Evolutionary conservation across 1,139 yeast species (phyloP).

Genomic region (Geotrichum restrictum): DNA sequence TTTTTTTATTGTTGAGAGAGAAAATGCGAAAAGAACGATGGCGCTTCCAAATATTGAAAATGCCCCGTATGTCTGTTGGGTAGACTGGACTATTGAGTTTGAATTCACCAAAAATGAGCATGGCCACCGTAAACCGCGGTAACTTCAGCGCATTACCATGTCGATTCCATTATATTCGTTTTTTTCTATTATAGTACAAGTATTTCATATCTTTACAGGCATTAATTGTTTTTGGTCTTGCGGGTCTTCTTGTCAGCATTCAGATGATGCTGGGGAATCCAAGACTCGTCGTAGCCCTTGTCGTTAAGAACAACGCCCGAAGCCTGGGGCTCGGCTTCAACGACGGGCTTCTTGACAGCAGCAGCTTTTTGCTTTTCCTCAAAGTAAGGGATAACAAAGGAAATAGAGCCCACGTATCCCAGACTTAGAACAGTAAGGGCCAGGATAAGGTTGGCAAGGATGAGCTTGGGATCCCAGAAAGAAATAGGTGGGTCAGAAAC

Average conservation of each 20-base stretch:
- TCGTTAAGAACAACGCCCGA: slow-evolving; percentile 35
- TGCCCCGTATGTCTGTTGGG: too few relatives aligned
- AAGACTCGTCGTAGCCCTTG: slow-evolving; percentile 47
- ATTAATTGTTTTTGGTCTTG: slow-evolving; percentile 12
- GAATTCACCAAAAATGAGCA: too few relatives aligned
- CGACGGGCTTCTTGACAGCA: slow-evolving; percentile 13
- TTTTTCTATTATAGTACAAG: not conserved
- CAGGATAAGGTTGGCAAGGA: slow-evolving; percentile 58
- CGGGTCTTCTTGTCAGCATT: slow-evolving; percentile 33
- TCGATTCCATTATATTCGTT: too few relatives aligned
- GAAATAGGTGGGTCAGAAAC: slow-evolving; percentile 68
- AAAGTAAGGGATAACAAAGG: slow-evolving; percentile 45
- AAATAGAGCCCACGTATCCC: slow-evolving; percentile 47
- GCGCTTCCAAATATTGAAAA: too few relatives aligned
- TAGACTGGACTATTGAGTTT: too few relatives aligned
- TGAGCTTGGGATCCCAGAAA: slow-evolving; percentile 65
- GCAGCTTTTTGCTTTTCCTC: slow-evolving; percentile 32
- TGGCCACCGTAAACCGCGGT: too few relatives aligned
- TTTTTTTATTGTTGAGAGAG: too few relatives aligned
- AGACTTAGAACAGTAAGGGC: slow-evolving; percentile 49
- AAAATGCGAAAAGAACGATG: too few relatives aligned
- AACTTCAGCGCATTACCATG: too few relatives aligned
- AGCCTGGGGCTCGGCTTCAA: slow-evolving; percentile 9
- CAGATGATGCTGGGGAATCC: slow-evolving; percentile 54
- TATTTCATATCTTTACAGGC: not conserved